A percentile compares a stretch with the other conserved stretches of the same genome.
Conservation (phyloP, 106 monocot genomes). For the Dioscorea alata region DNA sequence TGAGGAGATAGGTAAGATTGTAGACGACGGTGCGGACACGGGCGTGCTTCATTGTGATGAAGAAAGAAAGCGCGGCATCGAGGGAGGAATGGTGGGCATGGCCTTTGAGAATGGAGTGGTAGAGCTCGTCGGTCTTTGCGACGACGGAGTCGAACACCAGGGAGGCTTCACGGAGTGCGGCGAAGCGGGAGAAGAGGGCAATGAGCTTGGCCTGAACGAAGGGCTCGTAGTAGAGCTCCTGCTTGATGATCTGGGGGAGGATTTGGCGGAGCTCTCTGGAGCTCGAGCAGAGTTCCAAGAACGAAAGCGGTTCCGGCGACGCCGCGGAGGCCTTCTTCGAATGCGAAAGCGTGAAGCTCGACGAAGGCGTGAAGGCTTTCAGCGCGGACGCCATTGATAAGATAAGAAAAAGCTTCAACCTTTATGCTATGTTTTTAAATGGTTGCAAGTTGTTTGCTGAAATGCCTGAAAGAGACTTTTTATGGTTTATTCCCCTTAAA, state of each 20-base stretch:
- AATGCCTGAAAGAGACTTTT: too few relatives aligned
- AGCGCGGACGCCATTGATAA: too few relatives aligned
- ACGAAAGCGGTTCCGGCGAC: background rate
- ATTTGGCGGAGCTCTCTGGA: slow-evolving; percentile 27
- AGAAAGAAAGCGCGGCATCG: slow-evolving; percentile 22
- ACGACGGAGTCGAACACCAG: slow-evolving; percentile 36
- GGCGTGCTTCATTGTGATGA: slow-evolving; percentile 28
- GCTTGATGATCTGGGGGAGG: slow-evolving; percentile 49
- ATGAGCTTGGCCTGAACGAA: slow-evolving; percentile 47
- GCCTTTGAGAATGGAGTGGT: slow-evolving; percentile 45
- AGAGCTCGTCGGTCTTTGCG: slow-evolving; percentile 38
- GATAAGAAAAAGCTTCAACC: too few relatives aligned
- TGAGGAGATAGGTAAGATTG: slow-evolving; percentile 63
- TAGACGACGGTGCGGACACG: slow-evolving; percentile 25
- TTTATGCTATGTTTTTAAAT: too few relatives aligned
- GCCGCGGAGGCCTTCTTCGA: slow-evolving; percentile 1
- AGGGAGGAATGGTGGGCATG: slow-evolving; percentile 24
- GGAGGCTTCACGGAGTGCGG: slow-evolving; percentile 36
- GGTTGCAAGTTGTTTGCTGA: too few relatives aligned
- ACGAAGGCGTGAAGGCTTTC: background rate
- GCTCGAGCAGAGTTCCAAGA: slow-evolving; percentile 40
- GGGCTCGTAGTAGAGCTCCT: slow-evolving; percentile 23
- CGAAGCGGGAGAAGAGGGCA: slow-evolving; percentile 49
- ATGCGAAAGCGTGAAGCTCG: background rate
- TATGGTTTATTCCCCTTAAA: too few relatives aligned